Conservation (phyloP, 495 filamentous ascomycete genomes). For the Lepidopterella palustris region DNA sequence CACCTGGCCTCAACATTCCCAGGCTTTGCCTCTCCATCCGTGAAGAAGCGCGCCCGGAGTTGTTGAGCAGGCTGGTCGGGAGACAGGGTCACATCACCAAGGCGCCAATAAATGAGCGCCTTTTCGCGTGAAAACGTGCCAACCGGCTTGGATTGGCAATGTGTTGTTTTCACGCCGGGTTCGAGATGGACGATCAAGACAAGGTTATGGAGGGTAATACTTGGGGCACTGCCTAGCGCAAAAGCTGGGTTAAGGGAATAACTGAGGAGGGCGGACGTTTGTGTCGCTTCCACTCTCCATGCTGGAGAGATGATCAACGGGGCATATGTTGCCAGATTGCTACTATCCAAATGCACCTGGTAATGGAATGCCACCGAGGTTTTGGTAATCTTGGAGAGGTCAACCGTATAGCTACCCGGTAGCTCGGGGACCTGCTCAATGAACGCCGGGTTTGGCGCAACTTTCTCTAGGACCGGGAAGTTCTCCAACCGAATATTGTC, state of each 20-base stretch:
- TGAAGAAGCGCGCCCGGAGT: conserved; percentile 72
- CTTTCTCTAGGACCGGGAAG: conserved; percentile 83
- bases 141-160: conserved; percentile 65
- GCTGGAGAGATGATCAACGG: conserved; percentile 72
- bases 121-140: conserved; percentile 82
- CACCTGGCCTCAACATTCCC: conserved; percentile 76
- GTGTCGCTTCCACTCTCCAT: conserved; percentile 78
- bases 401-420: conserved; percentile 74
- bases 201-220: conserved; percentile 69
- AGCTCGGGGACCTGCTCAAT: conserved; percentile 63
- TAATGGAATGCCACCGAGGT: conserved; percentile 90
- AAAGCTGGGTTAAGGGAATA: conserved; percentile 81
- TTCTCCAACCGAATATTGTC: conserved; percentile 82
- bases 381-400: conserved; percentile 61
- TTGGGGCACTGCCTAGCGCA: conserved; percentile 33
- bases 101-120: conserved; percentile 79
- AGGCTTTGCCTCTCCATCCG: conserved; percentile 67
- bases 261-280: conserved; percentile 73
- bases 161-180: conserved; percentile 47
- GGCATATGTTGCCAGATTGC: conserved; percentile 56
- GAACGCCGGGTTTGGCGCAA: conserved; percentile 90
- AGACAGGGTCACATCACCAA: conserved; percentile 71
- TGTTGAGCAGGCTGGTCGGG: conserved; percentile 48
- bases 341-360: conserved; percentile 71
- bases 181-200: conserved; percentile 77